Evolutionary conservation across 345 rosid species (phyloP), one percentile per base, ranked within the genome.

Genomic region (Eutrema yunnanense): DNA sequence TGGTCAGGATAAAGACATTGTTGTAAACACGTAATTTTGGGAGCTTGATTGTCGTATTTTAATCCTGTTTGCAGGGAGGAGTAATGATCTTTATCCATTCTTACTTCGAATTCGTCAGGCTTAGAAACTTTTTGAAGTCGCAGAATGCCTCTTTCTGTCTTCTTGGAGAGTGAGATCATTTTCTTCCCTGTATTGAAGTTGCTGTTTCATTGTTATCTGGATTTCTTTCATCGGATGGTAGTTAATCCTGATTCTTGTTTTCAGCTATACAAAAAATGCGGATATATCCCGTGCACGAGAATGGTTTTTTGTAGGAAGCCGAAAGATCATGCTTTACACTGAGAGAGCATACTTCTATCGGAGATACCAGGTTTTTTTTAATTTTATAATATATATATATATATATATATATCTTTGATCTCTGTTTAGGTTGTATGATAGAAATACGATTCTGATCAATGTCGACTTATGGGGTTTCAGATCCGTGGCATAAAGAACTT

Each of bases 101-200:
- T 64, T 95, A 92, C 82, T 92, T 90, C 46, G 97, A 95, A 72
- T 90, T 78, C 76, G 89, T 95, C 61, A 85, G 92, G 57, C 68
- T 95, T 68, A 86, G 96, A 41, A 95, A 92, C 71, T 95, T 87
- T 77, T 67, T 95, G 77, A 92, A 88, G 85, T 82, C 88, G 19
- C 99, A 92, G 78, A 83, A 85, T 75, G 88, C 99, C 69, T 90
- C 97, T 44, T 89, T 92, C 81, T 95, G 97, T 73, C 84, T 82
- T 34, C 82, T 95, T 75, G 90, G 89, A 65, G 99, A 95, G 97
- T 95, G 75, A 87, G 97, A 40, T 14, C 42, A 72, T 26, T 62
- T 65, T 42, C 44, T 54, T 29, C 9, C 37, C 27, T 65, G 49
- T 50, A 44, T 12, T 27, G 36, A 50, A 48, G 47, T 64, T 27